Evolutionary conservation across 331 rosid genomes (phyloP).

Genomic region (Quercus phellos): DNA sequence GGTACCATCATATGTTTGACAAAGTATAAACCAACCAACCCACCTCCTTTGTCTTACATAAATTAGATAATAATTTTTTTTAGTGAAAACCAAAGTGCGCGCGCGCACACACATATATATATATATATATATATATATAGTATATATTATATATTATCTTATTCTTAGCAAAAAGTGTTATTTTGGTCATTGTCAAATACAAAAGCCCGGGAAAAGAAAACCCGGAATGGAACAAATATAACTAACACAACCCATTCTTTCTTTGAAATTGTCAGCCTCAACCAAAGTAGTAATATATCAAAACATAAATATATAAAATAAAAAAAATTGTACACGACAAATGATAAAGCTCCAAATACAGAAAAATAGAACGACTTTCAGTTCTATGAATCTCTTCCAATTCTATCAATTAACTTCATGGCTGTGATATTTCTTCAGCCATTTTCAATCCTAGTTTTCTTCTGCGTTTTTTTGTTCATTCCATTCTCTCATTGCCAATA

Average conservation of each 20-base stretch:
- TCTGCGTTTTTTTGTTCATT: constrained; percentile 15
- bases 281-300: constrained; percentile 19
- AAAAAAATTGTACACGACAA: constrained; percentile 20
- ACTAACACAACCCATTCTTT: neutral
- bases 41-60: neutral
- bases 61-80: too few species aligned
- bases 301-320: neutral
- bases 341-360: constrained; percentile 9
- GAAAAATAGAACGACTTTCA: constrained; percentile 18
- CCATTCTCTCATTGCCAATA: constrained; percentile 32
- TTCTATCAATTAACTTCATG: constrained; percentile 35
- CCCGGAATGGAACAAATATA: constrained; percentile 7
- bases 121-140: neutral
- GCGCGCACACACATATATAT: too few species aligned
- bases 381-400: neutral
- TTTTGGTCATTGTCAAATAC: constrained; percentile 20
- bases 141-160: neutral
- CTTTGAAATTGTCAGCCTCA: constrained; percentile 54
- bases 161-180: neutral
- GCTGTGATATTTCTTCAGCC: constrained; percentile 27
- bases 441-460: constrained; percentile 2
- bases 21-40: neutral
- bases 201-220: constrained; percentile 15
- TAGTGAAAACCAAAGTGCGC: too few species aligned
- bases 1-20: neutral